Conservation (phyloP, 1,284 basidiomycete genomes). For the Cutaneotrichosporon cavernicola region DNA sequence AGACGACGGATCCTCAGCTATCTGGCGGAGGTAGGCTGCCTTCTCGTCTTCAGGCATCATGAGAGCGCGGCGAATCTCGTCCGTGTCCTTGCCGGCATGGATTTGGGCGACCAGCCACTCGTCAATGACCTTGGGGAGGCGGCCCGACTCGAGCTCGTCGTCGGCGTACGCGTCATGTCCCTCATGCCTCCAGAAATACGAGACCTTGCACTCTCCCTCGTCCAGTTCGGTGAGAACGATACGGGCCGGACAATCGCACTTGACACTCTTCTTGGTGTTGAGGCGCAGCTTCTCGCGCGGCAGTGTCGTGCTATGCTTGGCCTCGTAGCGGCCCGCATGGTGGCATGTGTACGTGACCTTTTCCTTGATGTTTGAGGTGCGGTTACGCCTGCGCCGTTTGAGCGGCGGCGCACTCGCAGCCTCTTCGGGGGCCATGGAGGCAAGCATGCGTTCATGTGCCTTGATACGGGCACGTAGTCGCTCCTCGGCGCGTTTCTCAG, state of each 20-base stretch:
- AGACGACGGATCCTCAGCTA: slow-evolving; percentile 37
- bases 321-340: slow-evolving; percentile 46
- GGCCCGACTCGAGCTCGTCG: slow-evolving; percentile 38
- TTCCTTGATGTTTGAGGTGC: slow-evolving; percentile 40
- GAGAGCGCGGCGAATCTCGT: slow-evolving; percentile 42
- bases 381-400: slow-evolving; percentile 42
- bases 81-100: slow-evolving; percentile 40
- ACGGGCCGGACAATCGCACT: slow-evolving; percentile 46
- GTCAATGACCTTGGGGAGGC: slow-evolving; percentile 46
- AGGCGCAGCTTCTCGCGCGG: slow-evolving; percentile 43
- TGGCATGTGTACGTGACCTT: slow-evolving; percentile 52
- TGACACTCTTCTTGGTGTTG: slow-evolving; percentile 51
- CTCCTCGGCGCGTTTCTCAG: slow-evolving; percentile 48
- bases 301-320: slow-evolving; percentile 41
- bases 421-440: slow-evolving; percentile 42
- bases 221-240: slow-evolving; percentile 48
- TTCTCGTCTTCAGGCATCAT: slow-evolving; percentile 45
- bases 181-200: slow-evolving; percentile 49
- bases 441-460: slow-evolving; percentile 36
- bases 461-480: slow-evolving; percentile 44
- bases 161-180: slow-evolving; percentile 49
- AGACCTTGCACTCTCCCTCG: slow-evolving; percentile 40
- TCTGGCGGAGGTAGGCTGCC: slow-evolving; percentile 37
- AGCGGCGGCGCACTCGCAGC: slow-evolving; percentile 37
- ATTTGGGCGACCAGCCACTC: slow-evolving; percentile 49